Evolutionary conservation across 2,329 filamentous ascomycete species (phyloP).

Genomic region (Epichloe bromicola): DNA sequence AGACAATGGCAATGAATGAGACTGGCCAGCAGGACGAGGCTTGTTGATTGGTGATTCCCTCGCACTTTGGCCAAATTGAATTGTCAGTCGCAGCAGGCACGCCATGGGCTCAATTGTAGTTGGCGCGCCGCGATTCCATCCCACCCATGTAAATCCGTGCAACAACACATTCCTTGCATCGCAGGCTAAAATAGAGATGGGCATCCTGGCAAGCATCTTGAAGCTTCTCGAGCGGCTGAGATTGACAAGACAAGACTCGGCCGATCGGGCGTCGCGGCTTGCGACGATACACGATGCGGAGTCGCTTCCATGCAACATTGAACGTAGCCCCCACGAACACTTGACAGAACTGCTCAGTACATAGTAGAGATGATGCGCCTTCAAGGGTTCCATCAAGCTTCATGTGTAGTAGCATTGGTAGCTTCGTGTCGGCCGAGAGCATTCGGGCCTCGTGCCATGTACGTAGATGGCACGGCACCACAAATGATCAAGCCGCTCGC

Average conservation of each 20-base stretch:
- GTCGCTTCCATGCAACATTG: constrained; percentile 1
- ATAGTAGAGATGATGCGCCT: not conserved
- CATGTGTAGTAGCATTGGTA: not conserved
- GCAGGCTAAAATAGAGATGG: not conserved
- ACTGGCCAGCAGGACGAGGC: not conserved
- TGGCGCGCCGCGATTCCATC: no score
- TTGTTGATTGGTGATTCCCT: no score
- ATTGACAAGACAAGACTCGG: constrained; percentile 3
- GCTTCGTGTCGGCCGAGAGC: constrained; percentile 4
- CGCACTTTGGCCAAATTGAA: no score
- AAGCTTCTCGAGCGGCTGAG: not conserved
- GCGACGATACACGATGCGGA: constrained; percentile 1
- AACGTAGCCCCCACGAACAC: not conserved
- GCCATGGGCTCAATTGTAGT: no score
- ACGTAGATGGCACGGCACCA: constrained; percentile 3
- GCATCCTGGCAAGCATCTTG: not conserved
- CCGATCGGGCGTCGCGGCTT: constrained; percentile 5
- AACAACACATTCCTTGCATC: not conserved
- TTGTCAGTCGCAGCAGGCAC: no score
- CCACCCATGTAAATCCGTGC: no score
- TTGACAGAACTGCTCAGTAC: not conserved
- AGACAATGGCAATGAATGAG: not conserved
- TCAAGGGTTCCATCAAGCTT: not conserved
- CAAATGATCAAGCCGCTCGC: not conserved
- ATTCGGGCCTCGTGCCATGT: not conserved